A percentile compares a stretch with the other conserved stretches of the same genome.
Conservation (phyloP, 1,139 yeast genomes). For the Saccharomycopsis crataegensis region DNA sequence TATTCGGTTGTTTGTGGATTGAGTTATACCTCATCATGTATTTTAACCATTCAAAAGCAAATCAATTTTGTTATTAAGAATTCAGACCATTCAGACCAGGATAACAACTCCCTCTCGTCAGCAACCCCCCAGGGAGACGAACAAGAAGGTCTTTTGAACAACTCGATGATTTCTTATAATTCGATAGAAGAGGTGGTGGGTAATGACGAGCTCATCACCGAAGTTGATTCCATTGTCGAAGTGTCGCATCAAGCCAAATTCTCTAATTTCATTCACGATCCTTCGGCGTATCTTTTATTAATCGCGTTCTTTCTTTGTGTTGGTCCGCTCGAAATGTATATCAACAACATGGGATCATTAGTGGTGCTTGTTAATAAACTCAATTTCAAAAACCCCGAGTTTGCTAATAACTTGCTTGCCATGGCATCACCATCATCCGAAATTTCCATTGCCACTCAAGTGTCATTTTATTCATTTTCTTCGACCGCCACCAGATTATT, state of each 20-base stretch:
- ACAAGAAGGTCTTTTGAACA: constrained; percentile 10
- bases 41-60: constrained; percentile 57
- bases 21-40: constrained; percentile 56
- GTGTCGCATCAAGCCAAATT: constrained; percentile 39
- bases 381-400: constrained; percentile 12
- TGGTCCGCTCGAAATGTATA: constrained; percentile 85
- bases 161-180: neutral
- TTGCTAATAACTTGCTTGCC: neutral
- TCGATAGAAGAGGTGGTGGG: constrained; percentile 3
- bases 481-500: constrained; percentile 59
- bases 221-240: constrained; percentile 14
- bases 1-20: constrained; percentile 49
- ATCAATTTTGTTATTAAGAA: constrained; percentile 27
- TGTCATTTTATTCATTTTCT: constrained; percentile 45
- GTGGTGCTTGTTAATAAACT: constrained; percentile 29
- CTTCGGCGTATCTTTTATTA: constrained; percentile 58
- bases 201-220: constrained; percentile 17
- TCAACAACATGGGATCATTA: constrained; percentile 77
- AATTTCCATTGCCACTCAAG: constrained; percentile 38
- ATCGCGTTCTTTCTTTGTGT: constrained; percentile 57
- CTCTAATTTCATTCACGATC: constrained; percentile 47
- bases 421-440: neutral
- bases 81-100: neutral
- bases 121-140: constrained; percentile 3
- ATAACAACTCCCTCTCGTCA: constrained; percentile 18